Conservation (phyloP, 371 early-diverging fungal genomes). For the Dichotomocladium elegans region DNA sequence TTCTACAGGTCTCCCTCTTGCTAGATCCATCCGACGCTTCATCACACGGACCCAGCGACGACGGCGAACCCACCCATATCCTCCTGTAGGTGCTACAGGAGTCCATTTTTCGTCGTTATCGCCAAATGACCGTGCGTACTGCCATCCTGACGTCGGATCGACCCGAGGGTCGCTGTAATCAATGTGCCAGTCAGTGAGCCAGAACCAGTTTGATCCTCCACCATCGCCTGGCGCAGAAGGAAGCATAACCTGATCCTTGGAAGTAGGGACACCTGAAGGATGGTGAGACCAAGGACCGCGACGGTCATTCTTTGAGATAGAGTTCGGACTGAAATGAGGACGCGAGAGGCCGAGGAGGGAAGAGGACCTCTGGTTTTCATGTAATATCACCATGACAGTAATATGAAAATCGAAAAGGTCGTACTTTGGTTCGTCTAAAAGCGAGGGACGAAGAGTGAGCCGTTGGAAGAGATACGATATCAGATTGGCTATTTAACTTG, state of each 20-base stretch:
- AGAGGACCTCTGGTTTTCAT: conserved; percentile 67
- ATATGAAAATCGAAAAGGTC: conserved; percentile 54
- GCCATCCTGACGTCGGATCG: conserved; percentile 65
- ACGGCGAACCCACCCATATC: conserved; percentile 66
- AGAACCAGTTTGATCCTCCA: conserved; percentile 59
- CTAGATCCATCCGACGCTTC: conserved; percentile 59
- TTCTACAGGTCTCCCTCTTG: conserved; percentile 18
- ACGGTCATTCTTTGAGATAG: conserved; percentile 43
- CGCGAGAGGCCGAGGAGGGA: conserved; percentile 43
- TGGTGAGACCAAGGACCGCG: conserved; percentile 60
- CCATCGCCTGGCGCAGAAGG: conserved; percentile 24
- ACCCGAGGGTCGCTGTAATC: conserved; percentile 61
- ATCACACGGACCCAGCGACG: conserved; percentile 77
- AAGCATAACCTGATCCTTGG: conserved; percentile 52
- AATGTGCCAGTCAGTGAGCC: conserved; percentile 80
- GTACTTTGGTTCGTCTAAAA: conserved; percentile 20
- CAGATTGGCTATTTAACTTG: too few relatives aligned
- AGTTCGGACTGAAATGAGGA: conserved; percentile 49
- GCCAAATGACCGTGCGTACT: conserved; percentile 59
- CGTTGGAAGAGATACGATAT: too few relatives aligned
- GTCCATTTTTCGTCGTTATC: conserved; percentile 52
- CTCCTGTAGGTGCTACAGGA: conserved; percentile 45
- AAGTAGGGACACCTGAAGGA: conserved; percentile 45
- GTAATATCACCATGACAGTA: conserved; percentile 56
- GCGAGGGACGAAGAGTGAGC: too few relatives aligned